Base-by-base conservation (phyloP, 225 moss, liverwort and hornwort species). In the Physcomitrium patens region DNA sequence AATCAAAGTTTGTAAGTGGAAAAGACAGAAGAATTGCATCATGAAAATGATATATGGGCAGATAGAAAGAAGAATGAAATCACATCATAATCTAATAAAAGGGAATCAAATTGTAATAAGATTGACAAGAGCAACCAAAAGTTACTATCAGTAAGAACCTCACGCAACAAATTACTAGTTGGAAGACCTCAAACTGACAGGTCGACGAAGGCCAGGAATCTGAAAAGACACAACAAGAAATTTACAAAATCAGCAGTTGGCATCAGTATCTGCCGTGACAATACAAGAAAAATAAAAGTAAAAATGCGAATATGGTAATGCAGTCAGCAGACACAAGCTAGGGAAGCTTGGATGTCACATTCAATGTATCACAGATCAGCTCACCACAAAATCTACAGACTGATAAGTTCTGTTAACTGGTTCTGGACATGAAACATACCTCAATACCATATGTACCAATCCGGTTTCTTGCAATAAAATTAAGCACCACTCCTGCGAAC, bases 381-480 rank as follows among this genome's bases (percentile, higher is more conserved):
- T 8, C 24, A 19, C 57, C 23, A 58, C 45, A 65, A 49, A 77
- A 77, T 3, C 16, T 60, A 50, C 15, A 75, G 4, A 15, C 23
- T 44, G 24, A 68, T 51, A 23, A 48, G 66, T 37, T 37, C 31
- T 41, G 45, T 37, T 41, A 47, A 69, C 24, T 59, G n/a, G 19
- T 18, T 58, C 58, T 19, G n/a, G 18, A 27, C 17, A 73, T 62
- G 67, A 74, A 80, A 63, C 47, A 54, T 86, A 99, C 99, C 95
- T 99, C 91, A 73, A 90, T 80, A 37, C 99, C 99, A 75, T 86
- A 79, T 53, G 95, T 76, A 68, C 99, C 93, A 76, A 99, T 99
- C 60, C 99, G 91, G 74, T 99, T 99, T 87, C 99, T 89, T 43
- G 95, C 58, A 42, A 99, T 86, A 65, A 99, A 99, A 73, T 86